Evolutionary conservation across 352 stramenopile genomes (phyloP).

Genomic region (Phytophthora niederhauseri): DNA sequence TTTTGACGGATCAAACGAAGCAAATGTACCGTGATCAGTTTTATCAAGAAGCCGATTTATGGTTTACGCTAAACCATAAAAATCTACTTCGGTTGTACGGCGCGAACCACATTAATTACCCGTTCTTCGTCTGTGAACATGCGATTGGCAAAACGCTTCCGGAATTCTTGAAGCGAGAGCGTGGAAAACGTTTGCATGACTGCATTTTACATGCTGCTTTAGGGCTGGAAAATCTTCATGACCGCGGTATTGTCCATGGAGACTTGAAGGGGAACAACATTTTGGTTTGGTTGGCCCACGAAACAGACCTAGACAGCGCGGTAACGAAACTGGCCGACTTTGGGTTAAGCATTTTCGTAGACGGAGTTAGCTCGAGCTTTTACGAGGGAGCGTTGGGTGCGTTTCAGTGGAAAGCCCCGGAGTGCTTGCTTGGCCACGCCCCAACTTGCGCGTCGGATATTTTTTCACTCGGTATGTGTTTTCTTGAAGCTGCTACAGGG

Average conservation of each 20-base stretch:
- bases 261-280: constrained; percentile 43
- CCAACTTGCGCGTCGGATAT: constrained; percentile 4
- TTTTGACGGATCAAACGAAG: constrained; percentile 3
- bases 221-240: constrained; percentile 34
- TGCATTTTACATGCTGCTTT: background rate
- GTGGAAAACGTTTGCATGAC: background rate
- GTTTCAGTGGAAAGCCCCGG: background rate
- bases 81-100: constrained; percentile 38
- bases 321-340: constrained; percentile 28
- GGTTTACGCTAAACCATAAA: constrained; percentile 29
- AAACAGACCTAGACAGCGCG: constrained; percentile 1
- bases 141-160: constrained; percentile 6
- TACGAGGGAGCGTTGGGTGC: background rate
- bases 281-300: constrained; percentile 27
- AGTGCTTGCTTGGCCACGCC: background rate
- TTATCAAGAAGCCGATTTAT: constrained; percentile 27
- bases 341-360: constrained; percentile 26
- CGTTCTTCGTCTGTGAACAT: constrained; percentile 27
- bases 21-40: constrained; percentile 10
- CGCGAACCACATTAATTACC: constrained; percentile 22
- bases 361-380: background rate
- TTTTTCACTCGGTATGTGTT: constrained; percentile 5
- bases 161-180: constrained; percentile 7
- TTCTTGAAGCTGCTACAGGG: constrained; percentile 3
- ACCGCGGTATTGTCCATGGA: constrained; percentile 24